phyloP scores from a whole-genome alignment of 768 basidiomycete genomes.

The Dendrothele bispora region DNA sequence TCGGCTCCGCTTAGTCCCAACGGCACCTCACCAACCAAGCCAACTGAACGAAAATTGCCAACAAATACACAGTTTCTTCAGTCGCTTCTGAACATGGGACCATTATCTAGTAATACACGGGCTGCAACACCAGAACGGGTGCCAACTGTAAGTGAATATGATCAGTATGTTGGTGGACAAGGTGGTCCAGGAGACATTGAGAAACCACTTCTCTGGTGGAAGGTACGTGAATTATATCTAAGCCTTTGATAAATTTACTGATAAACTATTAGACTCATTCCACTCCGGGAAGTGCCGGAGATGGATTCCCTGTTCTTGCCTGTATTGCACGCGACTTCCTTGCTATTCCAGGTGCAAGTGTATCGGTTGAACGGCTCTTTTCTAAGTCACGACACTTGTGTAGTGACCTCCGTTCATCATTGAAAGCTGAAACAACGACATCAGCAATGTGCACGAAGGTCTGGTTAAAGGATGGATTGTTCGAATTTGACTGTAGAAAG shows the following conservation, averaged over 20 bases:
- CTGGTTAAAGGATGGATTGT: constrained; percentile 27
- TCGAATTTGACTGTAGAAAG: too few species aligned
- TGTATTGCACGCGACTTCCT: constrained; percentile 30
- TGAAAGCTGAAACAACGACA: constrained; percentile 27
- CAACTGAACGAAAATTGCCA: too few species aligned
- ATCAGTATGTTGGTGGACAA: constrained; percentile 17
- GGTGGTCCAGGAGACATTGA: constrained; percentile 1
- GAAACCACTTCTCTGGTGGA: constrained; percentile 29
- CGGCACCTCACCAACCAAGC: background rate
- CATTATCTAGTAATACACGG: constrained; percentile 4
- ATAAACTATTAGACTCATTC: background rate
- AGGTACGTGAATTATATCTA: constrained; percentile 21
- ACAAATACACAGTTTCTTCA: too few species aligned
- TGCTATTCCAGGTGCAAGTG: constrained; percentile 31
- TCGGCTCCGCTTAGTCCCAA: too few species aligned
- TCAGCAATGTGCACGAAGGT: constrained; percentile 25
- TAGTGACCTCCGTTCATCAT: constrained; percentile 22
- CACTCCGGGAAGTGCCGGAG: constrained; percentile 15
- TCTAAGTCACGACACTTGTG: constrained; percentile 30
- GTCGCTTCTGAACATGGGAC: too few species aligned
- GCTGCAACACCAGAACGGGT: background rate
- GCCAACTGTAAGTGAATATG: constrained; percentile 8
- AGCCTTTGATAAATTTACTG: constrained; percentile 1
- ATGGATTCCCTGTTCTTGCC: constrained; percentile 25
- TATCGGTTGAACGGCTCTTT: constrained; percentile 31